Evolutionary conservation across 257 asterid genomes (phyloP).

Genomic region (Striga asiatica): DNA sequence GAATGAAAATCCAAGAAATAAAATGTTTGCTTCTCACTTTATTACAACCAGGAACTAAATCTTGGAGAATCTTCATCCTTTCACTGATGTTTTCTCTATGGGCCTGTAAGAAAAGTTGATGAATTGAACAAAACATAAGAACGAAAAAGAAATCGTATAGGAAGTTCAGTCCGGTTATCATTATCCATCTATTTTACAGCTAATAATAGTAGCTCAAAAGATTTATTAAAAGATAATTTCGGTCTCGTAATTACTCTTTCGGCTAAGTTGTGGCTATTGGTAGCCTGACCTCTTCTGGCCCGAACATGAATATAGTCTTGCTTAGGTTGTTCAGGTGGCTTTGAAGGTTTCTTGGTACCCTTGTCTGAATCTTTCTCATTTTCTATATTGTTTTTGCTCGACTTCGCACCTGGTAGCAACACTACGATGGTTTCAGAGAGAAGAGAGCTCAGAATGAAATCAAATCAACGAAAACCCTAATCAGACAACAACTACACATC

Average conservation of each 20-base stretch:
- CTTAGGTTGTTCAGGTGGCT: constrained; percentile 26
- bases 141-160: too few species aligned
- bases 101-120: constrained; percentile 22
- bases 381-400: constrained; percentile 15
- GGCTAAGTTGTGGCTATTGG: constrained; percentile 47
- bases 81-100: constrained; percentile 42
- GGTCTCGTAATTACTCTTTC: constrained; percentile 28
- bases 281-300: constrained; percentile 46
- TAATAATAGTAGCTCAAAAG: too few species aligned
- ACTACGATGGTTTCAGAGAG: too few species aligned
- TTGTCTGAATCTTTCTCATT: constrained; percentile 22
- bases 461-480: too few species aligned
- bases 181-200: too few species aligned
- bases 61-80: constrained; percentile 40
- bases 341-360: too few species aligned
- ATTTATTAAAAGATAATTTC: background rate
- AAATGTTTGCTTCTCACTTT: constrained; percentile 24
- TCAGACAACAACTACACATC: too few species aligned
- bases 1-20: background rate
- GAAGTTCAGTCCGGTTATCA: too few species aligned
- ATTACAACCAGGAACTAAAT: constrained; percentile 39
- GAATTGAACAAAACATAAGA: background rate
- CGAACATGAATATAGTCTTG: constrained; percentile 41
- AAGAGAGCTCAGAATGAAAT: too few species aligned
- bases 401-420: too few species aligned